Conservation (phyloP, 1,284 basidiomycete genomes). For the Fomitopsis palustris region DNA sequence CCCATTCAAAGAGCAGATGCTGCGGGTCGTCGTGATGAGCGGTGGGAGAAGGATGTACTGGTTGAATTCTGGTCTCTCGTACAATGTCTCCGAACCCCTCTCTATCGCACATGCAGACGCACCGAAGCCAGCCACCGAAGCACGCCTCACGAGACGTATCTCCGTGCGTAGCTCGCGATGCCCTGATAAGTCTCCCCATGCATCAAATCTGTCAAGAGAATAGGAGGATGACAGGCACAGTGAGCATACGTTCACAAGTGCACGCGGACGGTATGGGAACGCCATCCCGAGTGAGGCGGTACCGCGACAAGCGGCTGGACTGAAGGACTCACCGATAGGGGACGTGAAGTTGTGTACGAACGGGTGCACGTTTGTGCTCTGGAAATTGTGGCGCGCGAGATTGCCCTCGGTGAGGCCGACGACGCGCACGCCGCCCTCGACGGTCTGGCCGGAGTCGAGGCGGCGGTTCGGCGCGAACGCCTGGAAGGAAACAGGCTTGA, state of each 20-base stretch:
- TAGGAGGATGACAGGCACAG: background rate
- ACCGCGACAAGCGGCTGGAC: background rate
- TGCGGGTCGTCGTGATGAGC: background rate
- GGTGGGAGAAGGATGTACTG: background rate
- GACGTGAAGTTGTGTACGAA: conserved; percentile 29
- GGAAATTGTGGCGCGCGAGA: conserved; percentile 19
- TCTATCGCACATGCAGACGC: background rate
- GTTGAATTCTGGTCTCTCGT: background rate
- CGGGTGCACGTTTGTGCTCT: conserved; percentile 20
- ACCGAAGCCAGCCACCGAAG: background rate
- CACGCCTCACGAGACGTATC: background rate
- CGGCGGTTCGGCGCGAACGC: conserved; percentile 27
- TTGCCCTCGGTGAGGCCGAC: conserved; percentile 20
- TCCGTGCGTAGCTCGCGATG: conserved; percentile 4
- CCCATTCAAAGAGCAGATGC: too few species aligned
- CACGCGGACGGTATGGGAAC: background rate
- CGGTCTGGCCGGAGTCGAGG: conserved; percentile 16
- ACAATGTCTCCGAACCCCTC: background rate
- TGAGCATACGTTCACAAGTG: background rate
- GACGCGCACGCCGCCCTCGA: conserved; percentile 20
- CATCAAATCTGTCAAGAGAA: conserved; percentile 4
- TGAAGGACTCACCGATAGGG: conserved; percentile 24
- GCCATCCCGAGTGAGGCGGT: background rate
- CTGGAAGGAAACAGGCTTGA: conserved; percentile 8
- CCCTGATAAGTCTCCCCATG: conserved; percentile 8